These are phyloP conservation scores for Paecilomyces niveus DNA, from an alignment of 2,329 filamentous ascomycete species.

Conservation along the genomic window DNA sequence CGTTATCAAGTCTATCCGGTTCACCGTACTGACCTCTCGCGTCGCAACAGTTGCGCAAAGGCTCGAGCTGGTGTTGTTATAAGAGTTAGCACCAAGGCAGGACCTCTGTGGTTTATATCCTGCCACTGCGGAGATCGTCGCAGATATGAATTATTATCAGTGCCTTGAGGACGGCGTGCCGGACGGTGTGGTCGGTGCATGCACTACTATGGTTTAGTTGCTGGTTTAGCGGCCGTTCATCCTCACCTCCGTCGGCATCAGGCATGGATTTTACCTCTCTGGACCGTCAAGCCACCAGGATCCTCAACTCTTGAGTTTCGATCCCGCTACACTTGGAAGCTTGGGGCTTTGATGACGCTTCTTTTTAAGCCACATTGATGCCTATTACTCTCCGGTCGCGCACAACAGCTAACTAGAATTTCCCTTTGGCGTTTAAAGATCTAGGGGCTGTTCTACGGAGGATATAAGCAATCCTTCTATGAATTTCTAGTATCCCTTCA, in stretches of 20 bases:
- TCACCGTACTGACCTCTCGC: not conserved
- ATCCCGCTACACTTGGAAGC: not conserved
- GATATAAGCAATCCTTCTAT: not conserved
- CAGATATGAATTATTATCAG: not conserved
- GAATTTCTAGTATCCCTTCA: not conserved
- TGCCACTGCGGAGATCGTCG: not conserved
- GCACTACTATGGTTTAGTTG: not conserved
- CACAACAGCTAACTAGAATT: not conserved
- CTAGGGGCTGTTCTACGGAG: not conserved
- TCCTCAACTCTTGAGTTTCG: not conserved
- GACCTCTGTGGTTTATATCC: not conserved
- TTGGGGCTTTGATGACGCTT: not conserved
- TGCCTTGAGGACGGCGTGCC: not conserved
- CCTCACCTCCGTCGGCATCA: not conserved
- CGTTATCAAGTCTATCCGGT: not conserved
- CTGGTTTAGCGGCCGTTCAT: not conserved
- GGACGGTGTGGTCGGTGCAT: not conserved
- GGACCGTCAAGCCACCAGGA: not conserved
- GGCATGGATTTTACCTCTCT: not conserved
- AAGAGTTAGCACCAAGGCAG: not conserved
- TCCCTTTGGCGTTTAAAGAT: not conserved
- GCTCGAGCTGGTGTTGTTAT: not conserved
- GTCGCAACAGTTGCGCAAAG: not conserved
- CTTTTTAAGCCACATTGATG: not conserved
- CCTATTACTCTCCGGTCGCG: not conserved